Evolutionary conservation across 805 yeast genomes (phyloP).

Genomic region (Candida nitratophila): DNA sequence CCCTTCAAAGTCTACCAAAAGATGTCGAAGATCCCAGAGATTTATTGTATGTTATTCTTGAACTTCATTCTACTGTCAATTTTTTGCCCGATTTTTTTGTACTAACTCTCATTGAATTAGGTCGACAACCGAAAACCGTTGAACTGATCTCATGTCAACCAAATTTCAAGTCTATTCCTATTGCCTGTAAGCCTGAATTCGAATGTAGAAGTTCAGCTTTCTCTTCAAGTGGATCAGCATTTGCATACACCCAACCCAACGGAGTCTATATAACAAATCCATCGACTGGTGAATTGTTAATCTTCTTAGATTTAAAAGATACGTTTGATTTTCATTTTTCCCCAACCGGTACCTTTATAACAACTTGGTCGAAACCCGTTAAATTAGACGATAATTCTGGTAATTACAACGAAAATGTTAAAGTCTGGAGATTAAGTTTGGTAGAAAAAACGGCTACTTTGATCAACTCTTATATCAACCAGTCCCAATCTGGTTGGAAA

Average conservation of each 20-base stretch:
- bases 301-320: constrained; percentile 50
- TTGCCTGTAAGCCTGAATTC: constrained; percentile 22
- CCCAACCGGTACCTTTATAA: constrained; percentile 76
- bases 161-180: constrained; percentile 21
- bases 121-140: constrained; percentile 51
- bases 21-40: constrained; percentile 21
- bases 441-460: constrained; percentile 9
- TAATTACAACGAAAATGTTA: constrained; percentile 71
- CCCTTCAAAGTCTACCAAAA: not conserved
- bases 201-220: constrained; percentile 62
- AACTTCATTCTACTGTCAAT: not conserved
- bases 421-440: constrained; percentile 54
- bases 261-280: constrained; percentile 54
- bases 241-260: constrained; percentile 67
- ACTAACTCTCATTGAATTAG: constrained; percentile 20
- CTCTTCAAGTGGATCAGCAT: constrained; percentile 58
- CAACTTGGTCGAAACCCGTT: constrained; percentile 87
- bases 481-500: constrained; percentile 84
- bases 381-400: constrained; percentile 59
- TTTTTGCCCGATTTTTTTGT: not conserved
- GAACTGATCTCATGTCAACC: constrained; percentile 47
- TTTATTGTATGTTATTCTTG: constrained; percentile 13
- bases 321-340: constrained; percentile 81
- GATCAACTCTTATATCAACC: constrained; percentile 52
- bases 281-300: constrained; percentile 37